Percentiles rank a stretch among this genome's conserved stretches.
These are phyloP conservation scores for Circinella umbellata DNA, from an alignment of 371 early-diverging fungal genomes.

Conservation along the genomic window DNA sequence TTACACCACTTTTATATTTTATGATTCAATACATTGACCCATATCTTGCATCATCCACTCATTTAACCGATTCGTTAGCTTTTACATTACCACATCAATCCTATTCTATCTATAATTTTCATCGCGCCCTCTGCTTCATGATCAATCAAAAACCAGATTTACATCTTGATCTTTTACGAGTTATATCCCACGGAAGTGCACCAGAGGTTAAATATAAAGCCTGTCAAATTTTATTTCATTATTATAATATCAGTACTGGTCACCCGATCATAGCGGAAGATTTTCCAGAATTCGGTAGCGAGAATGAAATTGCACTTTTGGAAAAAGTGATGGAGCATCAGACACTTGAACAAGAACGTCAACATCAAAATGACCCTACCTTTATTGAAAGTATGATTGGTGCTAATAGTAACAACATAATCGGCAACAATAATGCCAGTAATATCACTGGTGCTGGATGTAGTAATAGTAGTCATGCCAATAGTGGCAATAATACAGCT, in stretches of 20 bases:
- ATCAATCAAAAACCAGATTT: slow-evolving; percentile 57
- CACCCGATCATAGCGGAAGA: slow-evolving; percentile 56
- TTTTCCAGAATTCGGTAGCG: slow-evolving; percentile 36
- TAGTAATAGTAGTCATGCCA: no score
- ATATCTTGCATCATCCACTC: slow-evolving; percentile 29
- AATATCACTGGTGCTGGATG: no score
- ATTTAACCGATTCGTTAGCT: slow-evolving; percentile 20
- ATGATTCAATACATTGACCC: slow-evolving; percentile 55
- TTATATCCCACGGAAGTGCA: slow-evolving; percentile 49
- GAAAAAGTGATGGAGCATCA: slow-evolving; percentile 35
- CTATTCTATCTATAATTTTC: slow-evolving; percentile 48
- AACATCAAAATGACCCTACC: slow-evolving; percentile 19
- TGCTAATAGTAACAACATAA: background rate
- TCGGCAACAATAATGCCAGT: no score
- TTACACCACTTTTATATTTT: slow-evolving; percentile 47
- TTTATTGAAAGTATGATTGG: slow-evolving; percentile 28
- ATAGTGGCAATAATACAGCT: slow-evolving; percentile 3
- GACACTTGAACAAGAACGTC: slow-evolving; percentile 36
- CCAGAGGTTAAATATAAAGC: slow-evolving; percentile 43
- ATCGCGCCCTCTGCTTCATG: slow-evolving; percentile 55
- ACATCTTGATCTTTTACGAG: slow-evolving; percentile 56
- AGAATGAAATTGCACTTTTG: slow-evolving; percentile 33
- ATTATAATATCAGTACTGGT: slow-evolving; percentile 53
- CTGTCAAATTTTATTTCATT: slow-evolving; percentile 47
- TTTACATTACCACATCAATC: slow-evolving; percentile 32